Base-by-base conservation (phyloP, 2,329 filamentous ascomycete species). In the Bisporella sp. region DNA sequence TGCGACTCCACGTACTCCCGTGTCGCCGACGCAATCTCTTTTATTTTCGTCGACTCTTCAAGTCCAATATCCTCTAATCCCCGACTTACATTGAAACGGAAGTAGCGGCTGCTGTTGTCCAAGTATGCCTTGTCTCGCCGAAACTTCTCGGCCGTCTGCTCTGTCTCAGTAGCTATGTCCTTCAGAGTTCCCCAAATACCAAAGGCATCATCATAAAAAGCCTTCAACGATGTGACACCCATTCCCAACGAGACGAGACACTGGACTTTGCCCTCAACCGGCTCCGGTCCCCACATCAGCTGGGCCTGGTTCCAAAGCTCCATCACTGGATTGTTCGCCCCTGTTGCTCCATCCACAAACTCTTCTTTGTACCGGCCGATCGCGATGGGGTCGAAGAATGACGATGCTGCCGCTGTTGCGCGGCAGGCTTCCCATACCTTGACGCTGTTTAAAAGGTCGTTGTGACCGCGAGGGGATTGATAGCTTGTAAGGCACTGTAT, bases 261-360 rank as follows among this genome's bases (percentile, higher is more conserved):
- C 45, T 62, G 59, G 8, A 72, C 51, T 28, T 54, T 62, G 4
- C 48, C 55, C 46, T 64, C 60, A 29, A 69, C 55, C 32, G 59
- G 49, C 9, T 59, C 52, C n/a, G n/a, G n/a, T 31, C 55, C 53
- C 64, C 63, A 73, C 5, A 71, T 53, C 21, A 66, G 59, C 42
- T 62, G 53, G 4, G 69, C 71, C 57, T 75, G 63, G 29, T 63
- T 62, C 67, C 65, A 71, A 5, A 74, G 52, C 33, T 66, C 54
- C 5, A 60, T 52, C 12, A 73, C 61, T 1, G 74, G 75, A 50
- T 77, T 77, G 58, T 77, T 77, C 1, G 49, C 58, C 0, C 68
- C 66, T 5, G 68, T 52, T 0, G 66, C 72, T 1, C 71, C 73
- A 55, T 77, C 74, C 8, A 73, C 61, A 51, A 71, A 75, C 0